Percentiles rank a stretch among this genome's conserved stretches.
Conservation (phyloP, 805 yeast genomes). For the Candida alai region DNA sequence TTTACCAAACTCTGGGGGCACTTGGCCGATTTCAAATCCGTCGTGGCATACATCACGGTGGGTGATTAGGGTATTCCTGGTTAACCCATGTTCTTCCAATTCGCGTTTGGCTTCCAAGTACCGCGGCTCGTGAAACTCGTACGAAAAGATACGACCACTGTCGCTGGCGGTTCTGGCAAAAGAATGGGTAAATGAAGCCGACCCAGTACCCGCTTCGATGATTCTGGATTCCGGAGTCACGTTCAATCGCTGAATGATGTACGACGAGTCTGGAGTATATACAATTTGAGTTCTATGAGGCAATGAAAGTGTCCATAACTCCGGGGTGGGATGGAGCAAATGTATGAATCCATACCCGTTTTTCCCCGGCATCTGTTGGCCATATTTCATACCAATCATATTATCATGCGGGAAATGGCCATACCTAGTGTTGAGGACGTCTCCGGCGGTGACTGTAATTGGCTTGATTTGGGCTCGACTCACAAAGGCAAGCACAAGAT, state of each 20-base stretch:
- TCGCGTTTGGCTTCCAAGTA: constrained; percentile 75
- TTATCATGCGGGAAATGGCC: constrained; percentile 83
- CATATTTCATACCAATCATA: constrained; percentile 80
- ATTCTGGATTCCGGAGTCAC: constrained; percentile 73
- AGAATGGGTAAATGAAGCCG: constrained; percentile 93
- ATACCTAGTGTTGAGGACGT: constrained; percentile 73
- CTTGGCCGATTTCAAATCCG: constrained; percentile 61
- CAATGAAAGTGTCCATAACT: constrained; percentile 90
- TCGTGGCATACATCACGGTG: constrained; percentile 90
- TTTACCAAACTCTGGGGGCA: constrained; percentile 24
- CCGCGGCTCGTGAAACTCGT: constrained; percentile 87
- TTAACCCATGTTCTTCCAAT: constrained; percentile 69
- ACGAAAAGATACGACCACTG: constrained; percentile 69
- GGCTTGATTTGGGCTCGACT: constrained; percentile 81
- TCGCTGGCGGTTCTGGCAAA: constrained; percentile 72
- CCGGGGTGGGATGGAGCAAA: constrained; percentile 87
- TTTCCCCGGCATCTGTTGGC: constrained; percentile 76
- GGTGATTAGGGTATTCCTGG: constrained; percentile 56
- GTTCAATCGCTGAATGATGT: constrained; percentile 76
- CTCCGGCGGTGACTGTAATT: constrained; percentile 54
- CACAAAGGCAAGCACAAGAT: constrained; percentile 80
- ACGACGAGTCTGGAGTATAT: constrained; percentile 91
- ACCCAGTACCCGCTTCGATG: constrained; percentile 97
- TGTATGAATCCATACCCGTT: constrained; percentile 84
- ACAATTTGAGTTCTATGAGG: constrained; percentile 98